phyloP scores from a whole-genome alignment of 495 filamentous ascomycete species.

The Rostrohypoxylon terebratum region DNA sequence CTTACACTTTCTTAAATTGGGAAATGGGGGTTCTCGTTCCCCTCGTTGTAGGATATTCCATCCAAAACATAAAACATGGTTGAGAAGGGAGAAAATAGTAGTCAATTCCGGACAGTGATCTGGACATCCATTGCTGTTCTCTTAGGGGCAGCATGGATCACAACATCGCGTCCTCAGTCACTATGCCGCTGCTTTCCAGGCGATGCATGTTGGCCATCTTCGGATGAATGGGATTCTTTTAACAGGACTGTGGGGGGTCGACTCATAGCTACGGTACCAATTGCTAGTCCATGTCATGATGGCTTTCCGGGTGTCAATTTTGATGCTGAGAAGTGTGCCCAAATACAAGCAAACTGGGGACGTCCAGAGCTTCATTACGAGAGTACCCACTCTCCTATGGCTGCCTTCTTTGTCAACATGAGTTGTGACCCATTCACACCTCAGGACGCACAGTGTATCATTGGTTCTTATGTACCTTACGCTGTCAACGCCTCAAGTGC shows the following conservation, averaged over 20 bases:
- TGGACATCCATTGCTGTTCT: background rate
- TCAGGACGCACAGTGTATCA: constrained; percentile 54
- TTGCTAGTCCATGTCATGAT: constrained; percentile 18
- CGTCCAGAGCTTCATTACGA: constrained; percentile 3
- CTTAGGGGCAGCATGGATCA: background rate
- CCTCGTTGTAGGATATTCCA: background rate
- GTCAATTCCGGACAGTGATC: background rate
- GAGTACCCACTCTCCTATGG: constrained; percentile 52
- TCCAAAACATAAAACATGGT: background rate
- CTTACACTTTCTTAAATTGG: background rate
- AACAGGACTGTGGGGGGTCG: constrained; percentile 45
- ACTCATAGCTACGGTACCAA: constrained; percentile 30
- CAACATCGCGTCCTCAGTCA: background rate
- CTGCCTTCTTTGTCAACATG: constrained; percentile 56
- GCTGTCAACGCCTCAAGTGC: constrained; percentile 59
- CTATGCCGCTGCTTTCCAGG: background rate
- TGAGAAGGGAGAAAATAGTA: background rate
- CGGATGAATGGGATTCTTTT: constrained; percentile 34
- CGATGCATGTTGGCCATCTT: background rate
- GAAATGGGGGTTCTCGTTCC: background rate
- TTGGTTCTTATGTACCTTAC: constrained; percentile 70
- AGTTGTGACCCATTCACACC: constrained; percentile 67
- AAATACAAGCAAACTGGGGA: constrained; percentile 23
- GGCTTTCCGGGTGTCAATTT: constrained; percentile 14
- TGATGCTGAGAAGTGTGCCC: constrained; percentile 18